phyloP scores from a whole-genome alignment of 2,329 filamentous ascomycete genomes.

The Sclerotinia glacialis region DNA sequence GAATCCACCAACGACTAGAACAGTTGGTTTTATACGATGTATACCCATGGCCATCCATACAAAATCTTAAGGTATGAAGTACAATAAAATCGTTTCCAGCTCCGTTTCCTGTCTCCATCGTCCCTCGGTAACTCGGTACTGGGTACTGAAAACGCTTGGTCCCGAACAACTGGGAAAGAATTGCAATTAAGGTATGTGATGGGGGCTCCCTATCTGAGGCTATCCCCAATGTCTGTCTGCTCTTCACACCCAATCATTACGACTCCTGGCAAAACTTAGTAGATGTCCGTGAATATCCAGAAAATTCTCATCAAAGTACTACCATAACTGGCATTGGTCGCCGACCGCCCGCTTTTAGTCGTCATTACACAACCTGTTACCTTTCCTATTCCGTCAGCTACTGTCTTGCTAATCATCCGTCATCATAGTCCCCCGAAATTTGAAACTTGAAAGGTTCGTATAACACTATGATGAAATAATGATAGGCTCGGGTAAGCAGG shows the following conservation, averaged over 20 bases:
- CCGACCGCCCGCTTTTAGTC: constrained; percentile 14
- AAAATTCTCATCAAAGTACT: background rate
- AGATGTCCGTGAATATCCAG: background rate
- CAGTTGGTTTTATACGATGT: constrained; percentile 9
- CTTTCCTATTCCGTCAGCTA: background rate
- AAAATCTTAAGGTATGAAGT: background rate
- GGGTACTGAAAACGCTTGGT: constrained; percentile 13
- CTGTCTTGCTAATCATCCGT: constrained; percentile 10
- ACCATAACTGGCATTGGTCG: constrained; percentile 6
- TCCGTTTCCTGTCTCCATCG: background rate
- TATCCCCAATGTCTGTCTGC: too few relatives aligned
- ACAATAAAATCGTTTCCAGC: background rate
- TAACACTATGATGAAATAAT: background rate
- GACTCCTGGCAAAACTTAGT: background rate
- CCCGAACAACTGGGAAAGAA: constrained; percentile 1
- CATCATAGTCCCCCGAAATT: background rate
- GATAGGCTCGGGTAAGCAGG: constrained; percentile 8
- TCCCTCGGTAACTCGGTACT: background rate
- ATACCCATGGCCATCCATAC: background rate
- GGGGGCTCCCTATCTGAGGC: background rate
- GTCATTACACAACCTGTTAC: constrained; percentile 10
- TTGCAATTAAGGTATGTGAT: background rate
- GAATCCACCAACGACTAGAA: constrained; percentile 12
- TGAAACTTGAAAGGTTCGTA: background rate
- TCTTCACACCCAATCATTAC: too few relatives aligned